phyloP scores from a whole-genome alignment of 257 asterid species.

The Leptodermis oblonga region DNA sequence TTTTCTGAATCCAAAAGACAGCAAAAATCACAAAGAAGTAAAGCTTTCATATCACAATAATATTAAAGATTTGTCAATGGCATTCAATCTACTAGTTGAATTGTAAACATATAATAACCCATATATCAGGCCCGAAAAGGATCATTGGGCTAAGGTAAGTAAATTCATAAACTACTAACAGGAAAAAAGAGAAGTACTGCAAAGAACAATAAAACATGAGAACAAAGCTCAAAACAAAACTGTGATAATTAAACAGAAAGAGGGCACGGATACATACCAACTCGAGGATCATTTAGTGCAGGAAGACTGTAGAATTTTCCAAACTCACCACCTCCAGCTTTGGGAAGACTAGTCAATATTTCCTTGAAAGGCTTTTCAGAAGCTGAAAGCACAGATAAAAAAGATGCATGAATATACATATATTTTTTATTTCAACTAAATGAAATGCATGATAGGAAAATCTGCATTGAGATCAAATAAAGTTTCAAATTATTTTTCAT shows the following conservation, averaged over 20 bases:
- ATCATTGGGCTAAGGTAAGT: not conserved
- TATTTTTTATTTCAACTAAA: not conserved
- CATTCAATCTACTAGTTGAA: not conserved
- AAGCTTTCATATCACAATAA: not conserved
- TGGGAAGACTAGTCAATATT: constrained; percentile 68
- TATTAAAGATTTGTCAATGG: not conserved
- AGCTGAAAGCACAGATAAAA: constrained; percentile 40
- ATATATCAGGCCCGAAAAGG: not conserved
- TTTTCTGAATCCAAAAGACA: constrained; percentile 44
- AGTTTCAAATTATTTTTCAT: not conserved
- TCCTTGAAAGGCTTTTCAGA: constrained; percentile 63
- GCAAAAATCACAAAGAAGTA: not conserved
- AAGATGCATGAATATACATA: not conserved
- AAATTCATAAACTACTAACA: not conserved
- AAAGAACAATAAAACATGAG: not conserved
- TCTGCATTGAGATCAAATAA: not conserved
- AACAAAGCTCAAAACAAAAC: not conserved
- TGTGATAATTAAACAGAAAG: not conserved
- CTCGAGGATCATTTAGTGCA: constrained; percentile 80
- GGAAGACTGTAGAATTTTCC: constrained; percentile 89
- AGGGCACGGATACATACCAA: constrained; percentile 40
- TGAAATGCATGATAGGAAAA: not conserved
- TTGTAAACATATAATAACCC: not conserved
- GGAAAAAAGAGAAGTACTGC: not conserved
- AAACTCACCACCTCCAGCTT: constrained; percentile 84